Evolutionary conservation across 495 filamentous ascomycete species (phyloP).

Genomic region (Opeltia flavorubescens): DNA sequence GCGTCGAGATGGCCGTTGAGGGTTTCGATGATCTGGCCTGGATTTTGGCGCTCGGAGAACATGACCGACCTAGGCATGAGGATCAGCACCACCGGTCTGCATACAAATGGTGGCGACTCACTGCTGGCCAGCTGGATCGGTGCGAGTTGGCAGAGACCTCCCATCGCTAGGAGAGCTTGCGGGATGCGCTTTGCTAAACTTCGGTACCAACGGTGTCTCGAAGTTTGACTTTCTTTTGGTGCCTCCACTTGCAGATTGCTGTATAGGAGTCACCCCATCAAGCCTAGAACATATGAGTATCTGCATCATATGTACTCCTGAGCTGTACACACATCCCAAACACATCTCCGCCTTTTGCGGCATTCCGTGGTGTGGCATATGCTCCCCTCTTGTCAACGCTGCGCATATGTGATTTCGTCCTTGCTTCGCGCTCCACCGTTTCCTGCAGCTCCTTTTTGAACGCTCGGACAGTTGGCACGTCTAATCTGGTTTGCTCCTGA

Average conservation of each 20-base stretch:
- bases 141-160: conserved; percentile 5
- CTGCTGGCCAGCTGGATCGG: conserved; percentile 7
- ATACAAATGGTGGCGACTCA: conserved; percentile 7
- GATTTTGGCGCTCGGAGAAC: conserved; percentile 57
- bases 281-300: conserved; percentile 35
- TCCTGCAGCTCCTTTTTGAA: conserved; percentile 86
- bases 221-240: conserved; percentile 44
- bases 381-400: conserved; percentile 48
- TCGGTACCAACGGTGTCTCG: conserved; percentile 39
- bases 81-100: not conserved
- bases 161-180: conserved; percentile 27
- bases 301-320: not conserved
- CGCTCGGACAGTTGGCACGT: conserved; percentile 49
- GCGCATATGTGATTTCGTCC: conserved; percentile 42
- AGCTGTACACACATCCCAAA: conserved; percentile 58
- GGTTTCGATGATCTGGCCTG: conserved; percentile 69
- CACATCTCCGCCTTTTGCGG: conserved; percentile 46
- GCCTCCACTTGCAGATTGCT: conserved; percentile 34
- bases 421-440: conserved; percentile 56
- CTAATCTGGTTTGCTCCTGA: conserved; percentile 53
- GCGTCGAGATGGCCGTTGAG: conserved; percentile 62
- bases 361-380: conserved; percentile 50
- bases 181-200: conserved; percentile 31
- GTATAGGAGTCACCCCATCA: conserved; percentile 60
- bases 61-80: conserved; percentile 29